phyloP scores from a whole-genome alignment of 2,329 filamentous ascomycete genomes.

The Trichoderma semiorbis region DNA sequence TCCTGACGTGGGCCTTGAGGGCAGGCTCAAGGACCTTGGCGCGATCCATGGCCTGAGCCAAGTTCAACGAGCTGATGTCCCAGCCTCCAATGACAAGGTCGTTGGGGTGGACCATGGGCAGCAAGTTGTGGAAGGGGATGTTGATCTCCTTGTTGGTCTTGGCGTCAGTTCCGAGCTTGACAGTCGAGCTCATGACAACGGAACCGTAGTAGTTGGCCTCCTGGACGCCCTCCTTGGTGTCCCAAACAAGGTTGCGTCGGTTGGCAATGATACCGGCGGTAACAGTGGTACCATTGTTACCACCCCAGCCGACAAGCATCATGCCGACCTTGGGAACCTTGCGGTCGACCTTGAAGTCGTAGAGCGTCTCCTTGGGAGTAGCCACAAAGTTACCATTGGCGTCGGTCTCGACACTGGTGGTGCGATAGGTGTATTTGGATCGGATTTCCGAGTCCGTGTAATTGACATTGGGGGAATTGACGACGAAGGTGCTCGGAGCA shows the following conservation, averaged over 20 bases:
- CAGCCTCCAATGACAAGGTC: constrained; percentile 93
- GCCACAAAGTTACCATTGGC: constrained; percentile 76
- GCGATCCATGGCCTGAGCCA: constrained; percentile 91
- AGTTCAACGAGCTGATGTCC: constrained; percentile 91
- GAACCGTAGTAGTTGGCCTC: constrained; percentile 97
- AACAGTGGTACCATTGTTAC: constrained; percentile 97
- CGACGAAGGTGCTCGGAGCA: constrained; percentile 68
- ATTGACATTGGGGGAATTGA: constrained; percentile 86
- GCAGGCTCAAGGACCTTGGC: constrained; percentile 93
- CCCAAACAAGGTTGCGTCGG: constrained; percentile 80
- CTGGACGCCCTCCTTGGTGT: constrained; percentile 84
- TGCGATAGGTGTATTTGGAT: constrained; percentile 95
- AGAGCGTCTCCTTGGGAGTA: constrained; percentile 80
- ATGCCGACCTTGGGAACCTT: constrained; percentile 89
- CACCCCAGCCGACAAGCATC: constrained; percentile 97
- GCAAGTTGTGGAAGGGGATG: constrained; percentile 88
- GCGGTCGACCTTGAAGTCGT: constrained; percentile 97
- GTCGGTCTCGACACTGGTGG: constrained; percentile 73
- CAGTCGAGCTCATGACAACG: constrained; percentile 92
- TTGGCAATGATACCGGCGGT: constrained; percentile 97
- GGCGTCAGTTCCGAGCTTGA: constrained; percentile 89
- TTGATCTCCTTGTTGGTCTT: constrained; percentile 87
- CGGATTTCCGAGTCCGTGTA: constrained; percentile 87
- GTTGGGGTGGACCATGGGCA: constrained; percentile 97
- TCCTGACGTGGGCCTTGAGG: constrained; percentile 82